A percentile compares a stretch with the other conserved stretches of the same genome.
These are phyloP conservation scores for Proliferodiscus dingleyae DNA, from an alignment of 2,329 filamentous ascomycete genomes.

Conservation along the genomic window DNA sequence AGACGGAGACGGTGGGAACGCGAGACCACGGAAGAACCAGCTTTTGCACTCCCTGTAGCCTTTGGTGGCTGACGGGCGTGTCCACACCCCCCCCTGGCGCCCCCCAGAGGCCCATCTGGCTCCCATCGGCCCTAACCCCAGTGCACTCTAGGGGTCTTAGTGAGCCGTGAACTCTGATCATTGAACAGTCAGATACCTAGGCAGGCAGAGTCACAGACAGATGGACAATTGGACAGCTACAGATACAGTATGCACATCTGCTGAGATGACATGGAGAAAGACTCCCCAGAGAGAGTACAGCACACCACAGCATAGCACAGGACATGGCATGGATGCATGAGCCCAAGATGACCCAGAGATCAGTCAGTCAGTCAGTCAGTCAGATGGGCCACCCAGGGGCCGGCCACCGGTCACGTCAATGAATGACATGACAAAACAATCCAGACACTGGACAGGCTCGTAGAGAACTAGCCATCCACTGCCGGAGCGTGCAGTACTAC, in stretches of 20 bases:
- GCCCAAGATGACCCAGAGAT: too few relatives aligned
- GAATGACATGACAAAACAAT: too few relatives aligned
- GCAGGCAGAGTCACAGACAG: not conserved
- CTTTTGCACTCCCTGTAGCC: not conserved
- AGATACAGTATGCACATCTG: too few relatives aligned
- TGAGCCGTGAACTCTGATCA: not conserved
- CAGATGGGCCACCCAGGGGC: too few relatives aligned
- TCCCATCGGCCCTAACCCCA: not conserved
- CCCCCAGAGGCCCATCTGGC: not conserved
- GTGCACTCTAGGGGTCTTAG: not conserved
- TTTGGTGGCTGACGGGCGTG: not conserved
- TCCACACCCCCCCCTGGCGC: not conserved
- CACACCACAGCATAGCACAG: too few relatives aligned
- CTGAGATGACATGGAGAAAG: too few relatives aligned
- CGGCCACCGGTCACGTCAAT: too few relatives aligned
- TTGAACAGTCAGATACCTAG: not conserved
- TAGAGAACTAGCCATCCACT: constrained; percentile 1
- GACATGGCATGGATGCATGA: too few relatives aligned
- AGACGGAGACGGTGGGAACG: too few relatives aligned
- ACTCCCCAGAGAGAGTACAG: too few relatives aligned
- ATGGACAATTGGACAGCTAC: too few relatives aligned
- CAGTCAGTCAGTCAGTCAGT: too few relatives aligned
- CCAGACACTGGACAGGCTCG: not conserved
- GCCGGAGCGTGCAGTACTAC: not conserved
- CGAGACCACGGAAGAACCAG: not conserved